Evolutionary conservation across 805 yeast genomes (phyloP), one percentile per base, ranked within the genome.

Genomic region (Candida orba): DNA sequence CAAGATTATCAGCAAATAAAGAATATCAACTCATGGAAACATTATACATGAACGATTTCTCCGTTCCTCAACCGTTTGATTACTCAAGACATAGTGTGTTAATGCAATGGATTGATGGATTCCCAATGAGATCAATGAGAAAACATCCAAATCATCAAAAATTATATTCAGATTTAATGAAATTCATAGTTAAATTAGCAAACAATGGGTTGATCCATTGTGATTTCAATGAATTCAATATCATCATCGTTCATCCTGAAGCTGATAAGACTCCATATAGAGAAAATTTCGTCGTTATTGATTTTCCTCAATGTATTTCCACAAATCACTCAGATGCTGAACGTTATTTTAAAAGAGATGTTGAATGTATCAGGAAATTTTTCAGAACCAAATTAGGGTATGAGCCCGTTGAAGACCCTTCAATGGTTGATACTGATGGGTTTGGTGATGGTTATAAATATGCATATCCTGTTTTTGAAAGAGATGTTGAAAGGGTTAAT

Each of bases 301-400:
- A 93, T 72, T 93, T 93, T 71, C 99, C 99, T 4, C 99, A 93
- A 65, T 91, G 97, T 78, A 84, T 93, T 15, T 87, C 96, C 20
- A 85, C 86, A 37, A 90, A 84, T 52, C 99, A 93, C 59, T 72
- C 70, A 4, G 96, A 93, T 60, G 97, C 98, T 7, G 82, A 82
- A 49, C 76, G 73, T 45, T 90, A 87, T 62, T 93, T 93, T 64
- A 78, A 86, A 54, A 76, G 99, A 67, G 99, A 93, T 65, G 95
- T 93, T 22, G 85, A 87, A 45, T 90, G 98, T 63, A 81, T 93
- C 42, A 73, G 89, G 49, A 72, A 80, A 37, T 93, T 91, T 58
- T 93, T 93, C 67, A 79, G 72, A 47, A 79, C 78, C 60, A 84
- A 84, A 62, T 76, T 91, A 53, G 77, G 78, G 49, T 93, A 85